These are phyloP conservation scores for Parietichytrium sp. DNA, from an alignment of 108 stramenopile species.

Conservation along the genomic window DNA sequence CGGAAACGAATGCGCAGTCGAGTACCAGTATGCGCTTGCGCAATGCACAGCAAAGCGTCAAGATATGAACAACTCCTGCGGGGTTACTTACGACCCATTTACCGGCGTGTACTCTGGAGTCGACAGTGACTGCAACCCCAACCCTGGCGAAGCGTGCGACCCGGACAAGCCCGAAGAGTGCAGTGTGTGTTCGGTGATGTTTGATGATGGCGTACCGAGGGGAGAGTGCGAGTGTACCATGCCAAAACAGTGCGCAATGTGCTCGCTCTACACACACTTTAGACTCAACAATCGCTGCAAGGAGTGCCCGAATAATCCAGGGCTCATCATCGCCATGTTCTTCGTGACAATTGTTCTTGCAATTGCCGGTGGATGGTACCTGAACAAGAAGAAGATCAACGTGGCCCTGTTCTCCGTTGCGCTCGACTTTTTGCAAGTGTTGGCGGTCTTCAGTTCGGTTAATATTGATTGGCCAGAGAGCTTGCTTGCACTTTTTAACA, in stretches of 20 bases:
- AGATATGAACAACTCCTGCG: constrained; percentile 38
- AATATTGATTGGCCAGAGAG: constrained; percentile 44
- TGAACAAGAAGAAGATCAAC: constrained; percentile 49
- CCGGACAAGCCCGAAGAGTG: not conserved
- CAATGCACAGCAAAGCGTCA: not conserved
- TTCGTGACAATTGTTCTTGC: not conserved
- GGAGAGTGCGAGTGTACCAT: constrained; percentile 25
- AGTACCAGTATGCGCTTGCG: not conserved
- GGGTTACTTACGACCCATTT: not conserved
- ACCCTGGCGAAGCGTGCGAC: not conserved
- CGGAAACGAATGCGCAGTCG: not conserved
- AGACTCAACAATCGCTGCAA: constrained; percentile 47
- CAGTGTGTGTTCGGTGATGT: not conserved
- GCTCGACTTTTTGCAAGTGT: constrained; percentile 51
- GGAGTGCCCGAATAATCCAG: constrained; percentile 45
- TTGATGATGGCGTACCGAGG: not conserved
- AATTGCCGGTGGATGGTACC: constrained; percentile 43
- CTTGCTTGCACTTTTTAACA: constrained; percentile 33
- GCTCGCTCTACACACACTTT: constrained; percentile 34
- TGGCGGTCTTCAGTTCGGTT: constrained; percentile 42
- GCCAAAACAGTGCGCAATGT: constrained; percentile 34
- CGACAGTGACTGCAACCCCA: constrained; percentile 10
- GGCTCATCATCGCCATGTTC: constrained; percentile 3
- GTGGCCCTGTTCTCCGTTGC: constrained; percentile 47
- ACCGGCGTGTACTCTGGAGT: not conserved